phyloP scores from a whole-genome alignment of 2,329 filamentous ascomycete species.

The Monilinia fructicola region DNA sequence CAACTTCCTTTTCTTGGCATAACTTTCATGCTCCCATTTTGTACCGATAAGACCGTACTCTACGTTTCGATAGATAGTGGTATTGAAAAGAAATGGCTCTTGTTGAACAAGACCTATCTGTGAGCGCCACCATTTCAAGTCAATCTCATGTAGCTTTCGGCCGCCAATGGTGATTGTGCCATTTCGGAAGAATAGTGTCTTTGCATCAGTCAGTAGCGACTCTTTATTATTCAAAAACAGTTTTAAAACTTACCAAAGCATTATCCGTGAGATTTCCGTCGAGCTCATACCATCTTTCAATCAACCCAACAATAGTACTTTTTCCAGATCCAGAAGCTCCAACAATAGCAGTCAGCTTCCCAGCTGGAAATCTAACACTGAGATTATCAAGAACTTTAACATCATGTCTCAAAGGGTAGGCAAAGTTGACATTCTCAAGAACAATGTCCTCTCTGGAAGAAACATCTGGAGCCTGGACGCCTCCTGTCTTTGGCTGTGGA shows the following conservation, averaged over 20 bases:
- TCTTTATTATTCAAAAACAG: not conserved
- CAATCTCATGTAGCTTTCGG: conserved; percentile 27
- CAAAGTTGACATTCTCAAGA: conserved; percentile 66
- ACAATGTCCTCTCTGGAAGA: conserved; percentile 55
- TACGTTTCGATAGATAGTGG: conserved; percentile 44
- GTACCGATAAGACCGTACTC: conserved; percentile 32
- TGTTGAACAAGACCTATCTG: conserved; percentile 55
- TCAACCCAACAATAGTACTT: conserved; percentile 68
- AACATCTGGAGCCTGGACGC: conserved; percentile 50
- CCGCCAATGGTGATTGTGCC: conserved; percentile 31
- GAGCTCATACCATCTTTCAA: conserved; percentile 71
- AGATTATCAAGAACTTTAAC: conserved; percentile 63
- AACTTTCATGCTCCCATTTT: conserved; percentile 26
- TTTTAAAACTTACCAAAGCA: conserved; percentile 28
- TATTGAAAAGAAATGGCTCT: conserved; percentile 54
- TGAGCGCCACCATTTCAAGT: conserved; percentile 43
- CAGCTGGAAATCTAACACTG: conserved; percentile 57
- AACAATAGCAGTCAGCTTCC: conserved; percentile 71
- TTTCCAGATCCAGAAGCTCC: conserved; percentile 73
- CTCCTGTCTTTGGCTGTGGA: conserved; percentile 43
- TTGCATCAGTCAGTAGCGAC: not conserved
- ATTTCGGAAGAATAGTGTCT: conserved; percentile 34
- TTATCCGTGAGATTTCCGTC: conserved; percentile 42
- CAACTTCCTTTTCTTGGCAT: conserved; percentile 27
- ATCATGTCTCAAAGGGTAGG: conserved; percentile 66